Base-by-base conservation (phyloP, 345 rosid species). In the Geranium rotundifolium region DNA sequence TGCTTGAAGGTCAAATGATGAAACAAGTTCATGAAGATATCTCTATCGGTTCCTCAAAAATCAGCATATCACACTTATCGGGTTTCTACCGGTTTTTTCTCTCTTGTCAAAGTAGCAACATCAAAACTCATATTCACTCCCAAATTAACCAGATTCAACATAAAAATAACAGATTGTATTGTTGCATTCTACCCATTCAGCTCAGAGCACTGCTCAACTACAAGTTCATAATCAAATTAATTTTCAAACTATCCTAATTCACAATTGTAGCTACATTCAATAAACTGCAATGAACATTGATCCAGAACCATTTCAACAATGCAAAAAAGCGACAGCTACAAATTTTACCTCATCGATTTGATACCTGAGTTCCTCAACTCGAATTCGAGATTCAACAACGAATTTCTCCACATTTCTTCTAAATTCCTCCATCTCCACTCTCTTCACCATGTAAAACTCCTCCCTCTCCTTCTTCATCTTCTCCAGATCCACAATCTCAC, bases 401-500 rank as follows among this genome's bases (percentile, higher is more conserved):
- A 79, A 85, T 49, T 56, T 64, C 62, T 73, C 70, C 52, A 68
- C 82, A 52, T 59, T 69, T 66, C 70, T 67, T 63, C 63, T 75
- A 23, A 87, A 87, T 19, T 39, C 80, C 18, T 75, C 68, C 84
- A 87, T 90, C 72, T 90, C 87, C 3, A 19, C 27, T 17, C 62
- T 49, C 69, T 76, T 85, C 56, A 49, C 50, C 13, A 61, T 63
- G 60, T 87, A 90, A 56, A 71, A 81, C 68, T 65, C 74, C 15
- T 85, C 81, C 73, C 75, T 81, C 66, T 82, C 90, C 72, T 78
- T 62, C 61, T 80, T 83, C 65, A 60, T 5, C 65, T 69, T 79
- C 71, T 78, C 85, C 60, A 82, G 70, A 73, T 85, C 90, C 65
- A 74, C 84, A 62, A 85, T 64, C 67, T 79, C 88, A 56, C 71